Evolutionary conservation across 768 basidiomycete species (phyloP).

Genomic region (Naganishia onofrii): DNA sequence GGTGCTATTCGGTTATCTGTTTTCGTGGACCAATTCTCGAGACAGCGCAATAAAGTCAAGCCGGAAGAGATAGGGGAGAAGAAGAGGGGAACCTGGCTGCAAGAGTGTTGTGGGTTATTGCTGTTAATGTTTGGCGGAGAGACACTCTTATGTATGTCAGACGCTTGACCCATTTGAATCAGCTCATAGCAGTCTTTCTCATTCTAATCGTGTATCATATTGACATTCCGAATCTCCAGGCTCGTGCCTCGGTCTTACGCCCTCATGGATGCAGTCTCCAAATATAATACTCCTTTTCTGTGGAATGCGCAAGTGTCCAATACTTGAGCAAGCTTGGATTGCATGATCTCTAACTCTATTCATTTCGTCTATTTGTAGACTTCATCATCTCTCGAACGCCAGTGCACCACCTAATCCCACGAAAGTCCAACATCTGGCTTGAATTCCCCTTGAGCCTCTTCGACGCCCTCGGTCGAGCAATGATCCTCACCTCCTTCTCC

Average conservation of each 20-base stretch:
- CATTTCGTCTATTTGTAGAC: conserved; percentile 33
- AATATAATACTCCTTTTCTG: conserved; percentile 65
- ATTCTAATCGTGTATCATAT: not conserved
- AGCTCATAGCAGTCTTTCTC: not conserved
- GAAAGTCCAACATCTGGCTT: conserved; percentile 58
- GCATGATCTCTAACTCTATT: not conserved
- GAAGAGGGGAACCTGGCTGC: conserved; percentile 36
- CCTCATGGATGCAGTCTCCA: conserved; percentile 78
- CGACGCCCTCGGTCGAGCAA: conserved; percentile 75
- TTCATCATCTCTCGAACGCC: conserved; percentile 44
- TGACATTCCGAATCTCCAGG: conserved; percentile 27
- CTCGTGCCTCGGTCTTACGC: conserved; percentile 53
- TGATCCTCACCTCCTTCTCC: conserved; percentile 73
- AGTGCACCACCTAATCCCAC: conserved; percentile 63
- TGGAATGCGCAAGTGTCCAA: conserved; percentile 57
- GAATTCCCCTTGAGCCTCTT: conserved; percentile 68
- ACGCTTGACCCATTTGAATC: not conserved
- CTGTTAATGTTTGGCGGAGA: conserved; percentile 50
- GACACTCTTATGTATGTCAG: conserved; percentile 39
- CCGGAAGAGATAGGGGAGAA: conserved; percentile 25
- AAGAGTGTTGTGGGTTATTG: conserved; percentile 45
- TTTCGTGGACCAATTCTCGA: conserved; percentile 31
- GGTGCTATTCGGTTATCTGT: conserved; percentile 31
- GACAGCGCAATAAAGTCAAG: conserved; percentile 27
- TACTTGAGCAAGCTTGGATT: not conserved